These are phyloP conservation scores for Emergomyces pasteurianus DNA, from an alignment of 2,329 filamentous ascomycete species.

Conservation along the genomic window DNA sequence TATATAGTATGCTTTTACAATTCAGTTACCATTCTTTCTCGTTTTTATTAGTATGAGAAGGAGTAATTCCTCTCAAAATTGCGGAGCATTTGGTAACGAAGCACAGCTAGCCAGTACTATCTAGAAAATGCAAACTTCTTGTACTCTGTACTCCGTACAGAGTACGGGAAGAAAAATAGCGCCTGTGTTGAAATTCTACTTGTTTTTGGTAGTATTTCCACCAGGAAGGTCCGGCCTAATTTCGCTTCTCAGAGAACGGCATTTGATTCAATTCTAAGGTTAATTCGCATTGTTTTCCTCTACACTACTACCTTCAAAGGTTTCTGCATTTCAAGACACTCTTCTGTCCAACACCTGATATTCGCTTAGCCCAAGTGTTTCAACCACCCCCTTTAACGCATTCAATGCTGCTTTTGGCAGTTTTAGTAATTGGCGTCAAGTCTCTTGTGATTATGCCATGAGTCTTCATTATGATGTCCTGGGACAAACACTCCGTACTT, in stretches of 20 bases:
- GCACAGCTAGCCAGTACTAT: no score
- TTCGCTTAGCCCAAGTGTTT: neutral
- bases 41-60: no score
- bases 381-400: neutral
- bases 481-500: neutral
- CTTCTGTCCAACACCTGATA: neutral
- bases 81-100: no score
- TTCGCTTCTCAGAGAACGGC: neutral
- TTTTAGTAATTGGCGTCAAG: neutral
- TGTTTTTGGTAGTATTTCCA: neutral
- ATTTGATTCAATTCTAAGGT: neutral
- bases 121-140: no score
- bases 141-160: no score
- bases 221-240: neutral
- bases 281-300: neutral
- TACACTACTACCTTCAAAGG: neutral
- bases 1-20: no score
- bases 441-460: neutral
- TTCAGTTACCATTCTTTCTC: no score
- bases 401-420: neutral
- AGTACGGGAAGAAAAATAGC: no score
- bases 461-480: neutral
- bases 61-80: no score
- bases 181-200: neutral
- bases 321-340: neutral